phyloP scores from a whole-genome alignment of 2,329 filamentous ascomycete species.

The Fusarium pseudograminearum region DNA sequence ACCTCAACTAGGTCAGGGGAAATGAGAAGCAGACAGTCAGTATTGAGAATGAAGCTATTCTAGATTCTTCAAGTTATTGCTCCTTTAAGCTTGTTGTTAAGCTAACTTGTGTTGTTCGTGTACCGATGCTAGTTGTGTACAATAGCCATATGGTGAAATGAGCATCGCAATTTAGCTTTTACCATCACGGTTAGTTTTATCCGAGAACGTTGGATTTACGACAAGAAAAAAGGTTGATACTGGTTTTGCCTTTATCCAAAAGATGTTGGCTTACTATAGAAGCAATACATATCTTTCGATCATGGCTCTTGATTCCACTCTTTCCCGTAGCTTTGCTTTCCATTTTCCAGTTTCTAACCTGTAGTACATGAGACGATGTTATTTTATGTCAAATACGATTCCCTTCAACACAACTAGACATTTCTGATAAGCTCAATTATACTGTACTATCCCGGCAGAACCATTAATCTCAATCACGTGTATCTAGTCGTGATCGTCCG shows the following conservation, averaged over 20 bases:
- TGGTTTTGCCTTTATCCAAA: neutral
- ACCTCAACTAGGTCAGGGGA: neutral
- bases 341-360: no score
- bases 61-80: neutral
- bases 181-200: neutral
- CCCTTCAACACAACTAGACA: neutral
- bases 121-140: neutral
- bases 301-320: neutral
- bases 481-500: neutral
- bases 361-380: no score
- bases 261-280: no score
- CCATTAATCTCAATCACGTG: neutral
- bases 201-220: neutral
- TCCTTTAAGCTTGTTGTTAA: neutral
- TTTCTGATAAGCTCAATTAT: neutral
- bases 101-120: neutral
- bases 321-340: no score
- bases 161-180: neutral
- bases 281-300: no score
- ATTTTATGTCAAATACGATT: no score
- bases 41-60: no score
- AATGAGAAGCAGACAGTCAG: neutral
- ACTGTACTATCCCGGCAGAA: accelerated
- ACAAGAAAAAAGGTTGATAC: neutral
- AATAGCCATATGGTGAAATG: no score